Percentiles rank a stretch among this genome's conserved stretches.
Evolutionary conservation across 192 early-diverging fungal genomes (phyloP).

Genomic region (Geranomyces variabilis): DNA sequence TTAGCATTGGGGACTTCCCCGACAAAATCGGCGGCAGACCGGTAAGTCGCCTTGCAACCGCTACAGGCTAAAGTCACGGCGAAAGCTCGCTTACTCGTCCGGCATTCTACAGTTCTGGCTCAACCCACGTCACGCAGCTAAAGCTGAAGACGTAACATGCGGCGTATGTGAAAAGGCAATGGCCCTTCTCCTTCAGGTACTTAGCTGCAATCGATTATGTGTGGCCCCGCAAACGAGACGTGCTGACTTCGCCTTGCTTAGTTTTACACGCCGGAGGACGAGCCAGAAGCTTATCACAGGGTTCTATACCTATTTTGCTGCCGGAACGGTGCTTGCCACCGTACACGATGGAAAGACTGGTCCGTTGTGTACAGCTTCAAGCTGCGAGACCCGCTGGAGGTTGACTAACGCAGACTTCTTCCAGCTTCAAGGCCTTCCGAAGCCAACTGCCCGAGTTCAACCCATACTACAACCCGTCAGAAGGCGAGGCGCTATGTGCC

Average conservation of each 20-base stretch:
- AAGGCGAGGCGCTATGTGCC: not conserved
- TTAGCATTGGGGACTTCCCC: slow-evolving; percentile 58
- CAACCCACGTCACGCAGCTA: slow-evolving; percentile 69
- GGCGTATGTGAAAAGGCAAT: slow-evolving; percentile 74
- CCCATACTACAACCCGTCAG: slow-evolving; percentile 52
- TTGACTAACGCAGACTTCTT: not conserved
- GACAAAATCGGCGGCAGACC: slow-evolving; percentile 89
- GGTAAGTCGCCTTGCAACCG: slow-evolving; percentile 43
- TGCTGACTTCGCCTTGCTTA: slow-evolving; percentile 21
- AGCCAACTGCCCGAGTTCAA: slow-evolving; percentile 76
- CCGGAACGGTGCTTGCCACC: slow-evolving; percentile 83
- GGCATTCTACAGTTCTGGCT: slow-evolving; percentile 68
- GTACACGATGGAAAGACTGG: slow-evolving; percentile 55
- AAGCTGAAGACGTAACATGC: slow-evolving; percentile 65
- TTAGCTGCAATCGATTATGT: not conserved
- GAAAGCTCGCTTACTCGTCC: not conserved
- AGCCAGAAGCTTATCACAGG: slow-evolving; percentile 88
- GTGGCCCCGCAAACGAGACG: no score
- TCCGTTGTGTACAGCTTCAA: slow-evolving; percentile 14
- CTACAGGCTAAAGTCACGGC: not conserved
- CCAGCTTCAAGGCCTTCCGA: slow-evolving; percentile 83
- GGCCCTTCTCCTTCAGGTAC: slow-evolving; percentile 80
- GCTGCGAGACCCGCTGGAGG: no score
- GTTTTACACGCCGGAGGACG: slow-evolving; percentile 93
- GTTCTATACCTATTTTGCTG: slow-evolving; percentile 92